Evolutionary conservation across 1,139 yeast genomes (phyloP).

Genomic region (Lodderomyces orthopsilosis): DNA sequence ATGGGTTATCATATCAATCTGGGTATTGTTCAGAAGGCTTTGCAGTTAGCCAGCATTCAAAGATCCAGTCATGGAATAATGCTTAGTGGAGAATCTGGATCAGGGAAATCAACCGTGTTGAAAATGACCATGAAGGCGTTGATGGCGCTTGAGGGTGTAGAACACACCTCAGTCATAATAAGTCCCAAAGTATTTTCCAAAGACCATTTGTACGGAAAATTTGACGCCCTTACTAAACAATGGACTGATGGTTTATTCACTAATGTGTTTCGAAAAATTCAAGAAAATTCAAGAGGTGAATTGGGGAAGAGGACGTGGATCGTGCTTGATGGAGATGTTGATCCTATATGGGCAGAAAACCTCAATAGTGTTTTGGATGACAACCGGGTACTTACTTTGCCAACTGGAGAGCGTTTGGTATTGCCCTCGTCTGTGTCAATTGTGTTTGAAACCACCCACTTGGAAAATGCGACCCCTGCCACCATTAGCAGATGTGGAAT

Average conservation of each 20-base stretch:
- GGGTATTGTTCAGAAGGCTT: constrained; percentile 53
- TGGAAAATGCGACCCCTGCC: constrained; percentile 78
- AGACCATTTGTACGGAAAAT: constrained; percentile 62
- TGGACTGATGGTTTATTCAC: constrained; percentile 93
- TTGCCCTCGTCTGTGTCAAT: constrained; percentile 64
- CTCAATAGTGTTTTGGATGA: constrained; percentile 91
- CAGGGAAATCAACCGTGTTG: constrained; percentile 68
- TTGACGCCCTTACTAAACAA: constrained; percentile 78
- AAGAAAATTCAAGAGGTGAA: constrained; percentile 61
- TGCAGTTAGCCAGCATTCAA: constrained; percentile 64
- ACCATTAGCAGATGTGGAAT: constrained; percentile 93
- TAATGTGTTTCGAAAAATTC: constrained; percentile 57
- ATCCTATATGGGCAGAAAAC: constrained; percentile 93
- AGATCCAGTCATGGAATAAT: constrained; percentile 77
- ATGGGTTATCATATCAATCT: constrained; percentile 28
- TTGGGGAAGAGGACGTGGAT: constrained; percentile 63
- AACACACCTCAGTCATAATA: constrained; percentile 45
- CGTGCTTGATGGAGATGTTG: constrained; percentile 89
- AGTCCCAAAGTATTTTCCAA: constrained; percentile 78
- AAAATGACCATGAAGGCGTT: constrained; percentile 48
- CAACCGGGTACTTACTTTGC: constrained; percentile 73
- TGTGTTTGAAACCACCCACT: constrained; percentile 72
- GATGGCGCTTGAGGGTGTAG: constrained; percentile 31
- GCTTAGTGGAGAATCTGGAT: constrained; percentile 73
- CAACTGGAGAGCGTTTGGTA: constrained; percentile 82